phyloP scores from a whole-genome alignment of 169 alveolate genomes.

The Plasmodium gonderi region DNA sequence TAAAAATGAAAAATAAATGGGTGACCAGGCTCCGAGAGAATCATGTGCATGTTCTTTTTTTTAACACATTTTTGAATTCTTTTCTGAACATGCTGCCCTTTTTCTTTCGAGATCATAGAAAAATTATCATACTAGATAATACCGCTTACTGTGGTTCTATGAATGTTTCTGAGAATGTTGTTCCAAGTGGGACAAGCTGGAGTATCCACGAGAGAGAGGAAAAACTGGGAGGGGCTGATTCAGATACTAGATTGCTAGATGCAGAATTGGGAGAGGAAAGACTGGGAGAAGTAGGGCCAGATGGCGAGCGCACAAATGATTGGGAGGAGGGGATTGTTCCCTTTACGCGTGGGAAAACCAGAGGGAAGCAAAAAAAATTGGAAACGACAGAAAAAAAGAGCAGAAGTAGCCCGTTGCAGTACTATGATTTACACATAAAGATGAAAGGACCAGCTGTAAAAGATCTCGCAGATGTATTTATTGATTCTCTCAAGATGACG shows the following conservation, averaged over 20 bases:
- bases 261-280: neutral
- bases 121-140: slow-evolving; percentile 82
- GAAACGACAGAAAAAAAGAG: slow-evolving; percentile 3
- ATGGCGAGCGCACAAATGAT: neutral
- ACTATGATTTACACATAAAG: slow-evolving; percentile 70
- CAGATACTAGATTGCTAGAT: neutral
- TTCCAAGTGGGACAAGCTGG: neutral
- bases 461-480: slow-evolving; percentile 80
- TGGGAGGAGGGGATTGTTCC: neutral
- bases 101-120: slow-evolving; percentile 87
- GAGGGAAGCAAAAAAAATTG: neutral
- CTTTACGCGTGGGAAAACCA: too few relatives aligned
- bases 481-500: slow-evolving; percentile 79
- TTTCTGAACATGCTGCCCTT: slow-evolving; percentile 77
- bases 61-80: slow-evolving; percentile 71
- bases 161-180: slow-evolving; percentile 78
- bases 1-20: slow-evolving; percentile 75
- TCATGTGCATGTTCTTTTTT: slow-evolving; percentile 63
- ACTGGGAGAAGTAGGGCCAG: neutral
- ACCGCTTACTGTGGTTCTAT: slow-evolving; percentile 89
- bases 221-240: neutral
- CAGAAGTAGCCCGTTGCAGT: slow-evolving; percentile 67
- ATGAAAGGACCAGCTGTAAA: slow-evolving; percentile 80
- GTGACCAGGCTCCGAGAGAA: slow-evolving; percentile 20
- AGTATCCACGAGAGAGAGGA: neutral